These are phyloP conservation scores for Mortierella sp. DNA, from an alignment of 371 early-diverging fungal genomes.

Conservation along the genomic window DNA sequence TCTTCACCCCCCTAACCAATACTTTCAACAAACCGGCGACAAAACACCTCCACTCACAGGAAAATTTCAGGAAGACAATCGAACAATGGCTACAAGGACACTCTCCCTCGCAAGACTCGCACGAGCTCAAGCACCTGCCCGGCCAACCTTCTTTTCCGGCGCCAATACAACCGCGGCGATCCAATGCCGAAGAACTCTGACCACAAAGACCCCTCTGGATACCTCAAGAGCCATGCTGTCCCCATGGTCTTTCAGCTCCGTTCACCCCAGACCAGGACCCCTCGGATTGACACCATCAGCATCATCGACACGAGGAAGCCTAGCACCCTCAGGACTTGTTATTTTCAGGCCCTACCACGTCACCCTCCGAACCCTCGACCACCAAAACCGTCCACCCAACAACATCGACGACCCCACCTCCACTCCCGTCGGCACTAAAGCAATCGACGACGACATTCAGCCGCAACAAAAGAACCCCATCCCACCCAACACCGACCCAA, in stretches of 20 bases:
- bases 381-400: neutral
- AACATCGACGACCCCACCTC: neutral
- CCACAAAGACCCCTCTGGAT: neutral
- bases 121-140: neutral
- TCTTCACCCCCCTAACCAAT: neutral
- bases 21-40: neutral
- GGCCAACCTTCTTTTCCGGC: neutral
- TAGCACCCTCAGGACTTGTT: neutral
- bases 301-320: neutral
- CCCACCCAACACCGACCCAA: slow-evolving; percentile 59
- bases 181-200: neutral
- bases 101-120: neutral
- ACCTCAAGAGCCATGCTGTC: slow-evolving; percentile 1
- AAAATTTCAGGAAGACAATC: neutral
- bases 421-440: neutral
- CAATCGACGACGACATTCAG: slow-evolving; percentile 34
- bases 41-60: neutral
- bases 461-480: slow-evolving; percentile 42
- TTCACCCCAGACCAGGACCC: neutral
- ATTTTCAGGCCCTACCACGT: slow-evolving; percentile 36
- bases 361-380: slow-evolving; percentile 36
- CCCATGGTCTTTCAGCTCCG: neutral
- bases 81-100: slow-evolving; percentile 6
- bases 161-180: neutral
- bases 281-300: neutral